Evolutionary conservation across 805 yeast genomes (phyloP), one percentile per base, ranked within the genome.

Genomic region (Metschnikowia noctiluminum): DNA sequence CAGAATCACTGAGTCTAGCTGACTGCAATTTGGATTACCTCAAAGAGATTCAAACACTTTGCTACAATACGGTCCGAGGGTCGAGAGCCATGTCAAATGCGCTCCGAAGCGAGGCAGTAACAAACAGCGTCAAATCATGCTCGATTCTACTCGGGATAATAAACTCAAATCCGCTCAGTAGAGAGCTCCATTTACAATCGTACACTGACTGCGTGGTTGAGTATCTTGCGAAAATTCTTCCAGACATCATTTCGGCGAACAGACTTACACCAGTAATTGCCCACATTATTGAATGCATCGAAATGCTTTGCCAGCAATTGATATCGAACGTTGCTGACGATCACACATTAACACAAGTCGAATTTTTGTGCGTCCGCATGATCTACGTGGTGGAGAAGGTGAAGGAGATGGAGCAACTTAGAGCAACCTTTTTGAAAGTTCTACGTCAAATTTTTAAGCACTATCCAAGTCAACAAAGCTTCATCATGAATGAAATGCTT

Each of bases 401-500:
- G 0, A 34, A 59, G 2, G 51, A 49, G 7, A 60, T 64, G 5
- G 69, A 68, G 13, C 55, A 60, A 4, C 51, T 76, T 40, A 63
- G 65, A 36, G 50, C 35, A 27, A 59, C 53, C 11, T 56, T 67
- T 35, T 58, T 73, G 31, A 58, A 64, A 10, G 52, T 76, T n/a
- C 37, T 35, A 39, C 69, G 14, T 58, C 62, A 45, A 36, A 66
- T 81, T 10, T 82, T 79, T 58, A 57, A 60, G 34, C 61, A 58
- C 15, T 60, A 72, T 42, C 64, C 69, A 1, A 77, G 74, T 37
- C 95, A 89, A 57, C 66, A 87, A 47, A 64, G 65, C 1, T 85
- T 83, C 58, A 73, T 89, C 6, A 56, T 87, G 7, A 77, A 77
- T 45, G 94, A 89, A 60, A 56, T 86, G 2, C 56, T 85, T 11